A percentile compares a stretch with the other conserved stretches of the same genome.
These are phyloP conservation scores for Xylaria multiplex DNA, from an alignment of 2,329 filamentous ascomycete genomes.

Conservation along the genomic window DNA sequence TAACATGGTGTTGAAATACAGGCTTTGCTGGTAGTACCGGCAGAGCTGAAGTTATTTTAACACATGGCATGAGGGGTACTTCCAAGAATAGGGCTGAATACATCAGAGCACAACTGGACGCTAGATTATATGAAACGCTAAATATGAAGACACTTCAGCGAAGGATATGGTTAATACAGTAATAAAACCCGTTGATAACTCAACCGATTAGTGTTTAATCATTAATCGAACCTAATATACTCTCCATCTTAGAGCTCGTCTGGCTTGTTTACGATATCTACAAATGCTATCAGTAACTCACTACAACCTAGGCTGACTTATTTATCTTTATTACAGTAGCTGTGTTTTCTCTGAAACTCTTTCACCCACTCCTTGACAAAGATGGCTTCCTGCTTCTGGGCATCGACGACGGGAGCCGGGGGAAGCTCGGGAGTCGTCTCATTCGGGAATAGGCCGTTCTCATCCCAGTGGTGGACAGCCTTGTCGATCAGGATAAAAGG, in stretches of 20 bases:
- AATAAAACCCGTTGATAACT: background rate
- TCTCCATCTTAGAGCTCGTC: constrained; percentile 29
- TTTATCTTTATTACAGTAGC: constrained; percentile 25
- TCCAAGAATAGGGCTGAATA: background rate
- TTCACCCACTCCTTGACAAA: constrained; percentile 75
- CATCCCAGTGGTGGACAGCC: constrained; percentile 86
- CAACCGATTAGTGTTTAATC: constrained; percentile 6
- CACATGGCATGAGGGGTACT: background rate
- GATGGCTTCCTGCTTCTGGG: constrained; percentile 66
- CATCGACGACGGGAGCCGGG: constrained; percentile 65
- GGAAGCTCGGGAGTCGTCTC: constrained; percentile 68
- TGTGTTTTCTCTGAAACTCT: constrained; percentile 59
- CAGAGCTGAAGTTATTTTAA: no score
- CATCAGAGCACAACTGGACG: background rate
- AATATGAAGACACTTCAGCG: background rate
- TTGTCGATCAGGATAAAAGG: constrained; percentile 75
- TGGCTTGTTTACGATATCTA: constrained; percentile 34
- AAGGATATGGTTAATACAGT: background rate
- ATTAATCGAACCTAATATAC: constrained; percentile 13
- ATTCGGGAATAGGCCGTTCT: constrained; percentile 73
- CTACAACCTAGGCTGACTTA: constrained; percentile 24
- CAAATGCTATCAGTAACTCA: constrained; percentile 33
- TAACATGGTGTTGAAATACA: background rate
- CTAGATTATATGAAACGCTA: background rate
- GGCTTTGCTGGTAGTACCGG: no score